Percentiles rank a stretch among this genome's conserved stretches.
phyloP scores from a whole-genome alignment of 169 alveolate species.

The Eimeria sp. region DNA sequence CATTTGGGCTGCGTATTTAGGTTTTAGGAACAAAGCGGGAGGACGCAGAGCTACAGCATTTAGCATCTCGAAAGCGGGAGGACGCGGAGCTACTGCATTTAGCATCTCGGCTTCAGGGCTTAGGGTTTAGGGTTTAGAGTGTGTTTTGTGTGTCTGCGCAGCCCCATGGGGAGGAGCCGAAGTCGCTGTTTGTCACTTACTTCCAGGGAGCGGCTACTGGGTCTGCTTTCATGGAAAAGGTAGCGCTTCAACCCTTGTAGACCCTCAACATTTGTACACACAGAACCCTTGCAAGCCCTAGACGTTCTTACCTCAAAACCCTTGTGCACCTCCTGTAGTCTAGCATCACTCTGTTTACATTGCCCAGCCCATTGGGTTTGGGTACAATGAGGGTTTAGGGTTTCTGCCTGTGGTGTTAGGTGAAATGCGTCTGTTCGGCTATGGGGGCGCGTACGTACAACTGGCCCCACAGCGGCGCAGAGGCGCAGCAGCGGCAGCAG shows the following conservation, averaged over 20 bases:
- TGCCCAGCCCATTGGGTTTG: neutral
- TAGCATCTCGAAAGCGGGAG: neutral
- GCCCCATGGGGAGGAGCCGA: slow-evolving; percentile 60
- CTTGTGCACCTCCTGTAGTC: neutral
- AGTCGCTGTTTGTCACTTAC: slow-evolving; percentile 77
- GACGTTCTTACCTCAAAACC: neutral
- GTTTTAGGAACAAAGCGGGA: neutral
- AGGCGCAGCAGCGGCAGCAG: slow-evolving; percentile 86
- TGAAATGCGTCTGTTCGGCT: slow-evolving; percentile 70
- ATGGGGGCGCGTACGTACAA: slow-evolving; percentile 60
- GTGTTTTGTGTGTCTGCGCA: slow-evolving; percentile 5
- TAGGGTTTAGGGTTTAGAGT: slow-evolving; percentile 50
- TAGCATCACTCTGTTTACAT: too few relatives aligned
- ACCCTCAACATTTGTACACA: slow-evolving; percentile 7
- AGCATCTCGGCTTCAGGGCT: neutral
- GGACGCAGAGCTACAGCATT: neutral
- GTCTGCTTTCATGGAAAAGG: slow-evolving; percentile 72
- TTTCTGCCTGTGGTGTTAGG: slow-evolving; percentile 13
- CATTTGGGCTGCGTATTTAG: neutral
- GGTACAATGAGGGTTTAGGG: slow-evolving; percentile 47
- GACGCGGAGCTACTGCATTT: neutral
- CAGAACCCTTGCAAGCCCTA: slow-evolving; percentile 11
- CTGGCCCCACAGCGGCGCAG: slow-evolving; percentile 67
- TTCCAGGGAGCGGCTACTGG: slow-evolving; percentile 73
- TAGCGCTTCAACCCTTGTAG: slow-evolving; percentile 37